These are phyloP conservation scores for Mytilinidion resinicola DNA, from an alignment of 495 filamentous ascomycete species.

Conservation along the genomic window DNA sequence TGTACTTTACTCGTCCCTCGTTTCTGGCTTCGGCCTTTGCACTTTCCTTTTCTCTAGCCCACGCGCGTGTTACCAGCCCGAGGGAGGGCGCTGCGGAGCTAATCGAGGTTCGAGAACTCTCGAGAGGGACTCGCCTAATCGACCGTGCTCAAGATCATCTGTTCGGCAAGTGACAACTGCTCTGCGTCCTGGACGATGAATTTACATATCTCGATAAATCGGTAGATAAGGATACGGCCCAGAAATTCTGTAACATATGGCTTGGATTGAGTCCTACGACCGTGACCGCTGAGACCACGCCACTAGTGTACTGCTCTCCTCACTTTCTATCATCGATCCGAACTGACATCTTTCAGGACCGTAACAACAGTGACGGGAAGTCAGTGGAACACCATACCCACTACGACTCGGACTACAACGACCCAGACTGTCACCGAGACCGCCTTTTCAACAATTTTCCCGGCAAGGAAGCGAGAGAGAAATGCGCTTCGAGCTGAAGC, in stretches of 20 bases:
- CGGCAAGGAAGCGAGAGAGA: too few species aligned
- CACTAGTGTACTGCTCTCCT: slow-evolving; percentile 18
- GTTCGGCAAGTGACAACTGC: slow-evolving; percentile 4
- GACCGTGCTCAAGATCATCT: neutral
- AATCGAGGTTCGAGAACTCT: too few species aligned
- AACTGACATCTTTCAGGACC: neutral
- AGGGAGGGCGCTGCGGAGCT: neutral
- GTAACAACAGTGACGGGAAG: neutral
- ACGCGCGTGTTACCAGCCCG: slow-evolving; percentile 6
- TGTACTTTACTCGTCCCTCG: slow-evolving; percentile 16
- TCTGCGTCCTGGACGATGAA: slow-evolving; percentile 1
- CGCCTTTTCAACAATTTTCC: neutral
- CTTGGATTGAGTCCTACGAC: slow-evolving; percentile 16
- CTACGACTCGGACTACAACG: slow-evolving; percentile 6
- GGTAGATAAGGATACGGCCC: neutral
- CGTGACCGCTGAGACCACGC: slow-evolving; percentile 20
- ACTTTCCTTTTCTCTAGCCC: slow-evolving; percentile 7
- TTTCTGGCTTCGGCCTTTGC: slow-evolving; percentile 17
- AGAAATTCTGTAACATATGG: slow-evolving; percentile 15
- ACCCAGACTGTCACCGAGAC: slow-evolving; percentile 6
- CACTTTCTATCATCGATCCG: neutral
- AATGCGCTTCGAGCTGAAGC: too few species aligned
- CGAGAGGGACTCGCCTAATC: too few species aligned
- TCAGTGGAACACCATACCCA: neutral
- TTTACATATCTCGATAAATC: neutral